Base-by-base conservation (phyloP, 139 green algal genomes). In the Haematococcus lacustris region DNA sequence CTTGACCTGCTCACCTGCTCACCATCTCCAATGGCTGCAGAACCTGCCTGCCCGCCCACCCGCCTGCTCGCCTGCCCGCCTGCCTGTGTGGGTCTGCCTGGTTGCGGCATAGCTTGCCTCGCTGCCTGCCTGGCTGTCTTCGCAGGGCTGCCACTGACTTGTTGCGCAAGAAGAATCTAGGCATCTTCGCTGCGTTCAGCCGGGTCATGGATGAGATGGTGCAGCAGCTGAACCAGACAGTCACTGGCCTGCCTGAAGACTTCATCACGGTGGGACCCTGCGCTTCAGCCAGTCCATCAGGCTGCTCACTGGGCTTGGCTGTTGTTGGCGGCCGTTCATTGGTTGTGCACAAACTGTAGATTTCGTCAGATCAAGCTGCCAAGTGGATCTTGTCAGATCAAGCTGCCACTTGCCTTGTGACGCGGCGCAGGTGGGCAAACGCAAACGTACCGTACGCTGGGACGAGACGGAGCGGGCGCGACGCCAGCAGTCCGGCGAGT, bases 361-460 rank as follows among this genome's bases (percentile, higher is more conserved):
- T 37, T 69, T 35, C 51, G 51, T 28, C 30, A 62, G 51, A 69
- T 33, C 37, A 69, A 38, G 63, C 33, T 39, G 35, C 37, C 26
- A 53, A 30, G 23, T 64, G 53, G 4, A 64, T 64, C 63, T 33
- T 69, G 21, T 33, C 51, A 3, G 35, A 51, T 69, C 32, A 69
- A 51, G 63, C 3, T 38, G 28, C 21, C 13, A 4, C 34, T 71
- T 13, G 7, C 6, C 6, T 38, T 35, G n/a, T 71, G 34, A 71
- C 37, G 50, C 3, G 41, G 41, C 74, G 39, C 51, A 71, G 39
- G 76, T 83, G 0, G 80, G 76, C 35, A 66, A 70, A 2, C 68
- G 80, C 33, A 77, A 77, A 67, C 62, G 80, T 1, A 7, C 62
- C 2, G 70, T 79, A 35, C 59, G 67, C 38, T 81, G 76, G 76